phyloP scores from a whole-genome alignment of 495 filamentous ascomycete genomes.

The Penicillium atrosanguineum region DNA sequence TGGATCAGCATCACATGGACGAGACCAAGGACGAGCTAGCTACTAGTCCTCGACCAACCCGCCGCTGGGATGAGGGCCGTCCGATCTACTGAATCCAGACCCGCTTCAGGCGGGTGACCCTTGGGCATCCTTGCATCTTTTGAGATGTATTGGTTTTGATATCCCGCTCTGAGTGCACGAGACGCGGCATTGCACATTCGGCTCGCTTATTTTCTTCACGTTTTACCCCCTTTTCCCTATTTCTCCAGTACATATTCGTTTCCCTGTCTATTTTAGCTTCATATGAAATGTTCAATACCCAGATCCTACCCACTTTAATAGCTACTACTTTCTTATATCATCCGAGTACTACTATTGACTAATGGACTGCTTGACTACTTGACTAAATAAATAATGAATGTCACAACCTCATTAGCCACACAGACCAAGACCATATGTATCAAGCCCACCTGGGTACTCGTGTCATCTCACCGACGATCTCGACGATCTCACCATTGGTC shows the following conservation, averaged over 20 bases:
- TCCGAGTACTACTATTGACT: no score
- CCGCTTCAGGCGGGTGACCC: not conserved
- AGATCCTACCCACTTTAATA: not conserved
- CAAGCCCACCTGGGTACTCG: not conserved
- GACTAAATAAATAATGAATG: no score
- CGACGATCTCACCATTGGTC: not conserved
- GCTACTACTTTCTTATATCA: not conserved
- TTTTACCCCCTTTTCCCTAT: not conserved
- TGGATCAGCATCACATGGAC: constrained; percentile 38
- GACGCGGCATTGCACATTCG: constrained; percentile 6
- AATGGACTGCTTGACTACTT: no score
- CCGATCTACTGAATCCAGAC: constrained; percentile 57
- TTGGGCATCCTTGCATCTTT: constrained; percentile 13
- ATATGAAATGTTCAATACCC: constrained; percentile 11
- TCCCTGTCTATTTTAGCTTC: constrained; percentile 1
- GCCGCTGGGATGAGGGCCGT: constrained; percentile 62
- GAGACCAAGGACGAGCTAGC: constrained; percentile 15
- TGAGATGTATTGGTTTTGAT: constrained; percentile 14
- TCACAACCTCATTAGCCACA: not conserved
- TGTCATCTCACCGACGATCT: constrained; percentile 1
- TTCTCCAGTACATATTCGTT: constrained; percentile 19
- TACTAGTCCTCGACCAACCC: constrained; percentile 34
- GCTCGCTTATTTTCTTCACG: not conserved
- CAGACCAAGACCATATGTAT: not conserved
- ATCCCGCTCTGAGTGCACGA: constrained; percentile 16